Evolutionary conservation across 1,139 yeast species (phyloP), one percentile per base, ranked within the genome.

Genomic region (Kodamaea plutei): DNA sequence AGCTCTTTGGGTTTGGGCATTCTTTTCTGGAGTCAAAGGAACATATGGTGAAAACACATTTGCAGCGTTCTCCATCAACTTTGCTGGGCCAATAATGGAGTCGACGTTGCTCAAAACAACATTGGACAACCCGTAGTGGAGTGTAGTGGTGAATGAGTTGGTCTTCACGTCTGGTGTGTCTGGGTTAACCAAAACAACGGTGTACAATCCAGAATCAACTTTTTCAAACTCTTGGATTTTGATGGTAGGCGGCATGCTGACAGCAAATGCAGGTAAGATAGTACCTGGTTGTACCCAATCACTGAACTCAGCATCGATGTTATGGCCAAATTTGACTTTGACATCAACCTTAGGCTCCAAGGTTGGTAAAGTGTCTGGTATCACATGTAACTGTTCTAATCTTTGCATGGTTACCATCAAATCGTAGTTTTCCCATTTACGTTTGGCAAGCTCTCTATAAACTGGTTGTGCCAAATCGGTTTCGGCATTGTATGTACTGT

Each of bases 291-390:
- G 79, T 24, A 89, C 61, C 85, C 85, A 79, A 40, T 67, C 71
- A 25, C 50, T 40, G 31, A 67, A 65, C 29, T 61, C 62, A 36
- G 76, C 71, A 13, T 73, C 64, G 34, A 72, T 68, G 30, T 77
- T 77, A 41, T 84, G 84, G 26, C 83, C 80, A 54, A 91, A 91
- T 57, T 76, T 80, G 29, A 93, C 56, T 32, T 74, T 66, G 7
- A 91, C 87, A 31, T 84, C 85, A 10, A 77, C 93, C 40, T 69
- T 62, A 12, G 98, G 97, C n/a, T 73, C 79, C 36, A 91, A 60
- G 0, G 97, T 87, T 15, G 97, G 93, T 52, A 91, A 55, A 2
- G 97, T 88, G 54, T 91, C 98, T 17, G 98, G 98, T 41, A 93
- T 84, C 30, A 87, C 87, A 31, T 74, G 74, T 43, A 88, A 63